Conservation (phyloP, 75 land plant species). For the Pseudotsuga menziesii region DNA sequence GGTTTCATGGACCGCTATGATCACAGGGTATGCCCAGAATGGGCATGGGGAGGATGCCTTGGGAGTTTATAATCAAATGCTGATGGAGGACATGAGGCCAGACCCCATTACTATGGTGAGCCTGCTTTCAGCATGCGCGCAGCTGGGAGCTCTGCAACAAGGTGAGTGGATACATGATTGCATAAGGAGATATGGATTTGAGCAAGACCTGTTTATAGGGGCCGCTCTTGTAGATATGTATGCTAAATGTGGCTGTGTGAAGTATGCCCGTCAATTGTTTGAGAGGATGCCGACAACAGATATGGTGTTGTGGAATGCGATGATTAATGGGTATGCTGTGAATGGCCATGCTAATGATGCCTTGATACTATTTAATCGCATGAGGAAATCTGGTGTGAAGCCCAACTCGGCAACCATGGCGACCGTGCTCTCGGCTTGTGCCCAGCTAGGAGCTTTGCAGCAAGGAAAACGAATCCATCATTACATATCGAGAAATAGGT, state of each 20-base stretch:
- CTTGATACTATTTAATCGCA: conserved; percentile 48
- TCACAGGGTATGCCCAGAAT: conserved; percentile 61
- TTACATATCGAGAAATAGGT: conserved; percentile 26
- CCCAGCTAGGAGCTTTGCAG: conserved; percentile 20
- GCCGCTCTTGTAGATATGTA: conserved; percentile 78
- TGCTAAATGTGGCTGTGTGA: conserved; percentile 62
- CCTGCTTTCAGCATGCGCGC: conserved; percentile 62
- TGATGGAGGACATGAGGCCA: conserved; percentile 45
- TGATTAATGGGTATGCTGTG: conserved; percentile 65
- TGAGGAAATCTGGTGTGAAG: conserved; percentile 37
- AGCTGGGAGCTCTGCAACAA: conserved; percentile 30
- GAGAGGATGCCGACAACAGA: conserved; percentile 49
- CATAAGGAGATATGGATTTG: conserved; percentile 46
- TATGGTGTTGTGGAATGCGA: conserved; percentile 73
- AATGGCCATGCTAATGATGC: conserved; percentile 47
- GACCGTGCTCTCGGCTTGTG: conserved; percentile 56
- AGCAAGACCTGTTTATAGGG: conserved; percentile 44
- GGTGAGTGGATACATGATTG: conserved; percentile 69
- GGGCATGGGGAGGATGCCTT: conserved; percentile 63
- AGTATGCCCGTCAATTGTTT: conserved; percentile 47
- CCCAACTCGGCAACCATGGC: conserved; percentile 66
- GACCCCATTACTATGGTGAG: conserved; percentile 65
- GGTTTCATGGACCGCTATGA: conserved; percentile 68
- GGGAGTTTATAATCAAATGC: conserved; percentile 50
- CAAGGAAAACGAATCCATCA: conserved; percentile 51